Conservation (phyloP, 805 yeast species). For the Myxozyma monticola region DNA sequence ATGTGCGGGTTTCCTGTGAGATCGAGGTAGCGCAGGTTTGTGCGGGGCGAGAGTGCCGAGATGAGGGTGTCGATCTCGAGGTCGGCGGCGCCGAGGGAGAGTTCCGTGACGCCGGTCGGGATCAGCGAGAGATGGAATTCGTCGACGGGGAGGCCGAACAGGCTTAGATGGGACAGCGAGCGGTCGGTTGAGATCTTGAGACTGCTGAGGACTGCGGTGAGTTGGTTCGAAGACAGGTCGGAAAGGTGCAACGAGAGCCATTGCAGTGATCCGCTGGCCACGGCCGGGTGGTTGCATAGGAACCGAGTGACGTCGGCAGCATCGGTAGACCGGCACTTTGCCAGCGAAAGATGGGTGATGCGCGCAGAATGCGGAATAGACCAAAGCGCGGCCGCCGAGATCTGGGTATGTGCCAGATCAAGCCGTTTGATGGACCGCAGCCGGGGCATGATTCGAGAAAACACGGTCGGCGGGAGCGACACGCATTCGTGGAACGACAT, state of each 20-base stretch:
- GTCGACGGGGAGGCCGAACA: slow-evolving; percentile 65
- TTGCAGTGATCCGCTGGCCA: slow-evolving; percentile 41
- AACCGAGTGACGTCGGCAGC: slow-evolving; percentile 71
- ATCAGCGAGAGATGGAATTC: slow-evolving; percentile 39
- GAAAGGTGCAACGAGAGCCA: slow-evolving; percentile 70
- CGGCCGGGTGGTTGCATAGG: slow-evolving; percentile 68
- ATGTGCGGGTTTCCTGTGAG: slow-evolving; percentile 62
- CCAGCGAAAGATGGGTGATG: slow-evolving; percentile 70
- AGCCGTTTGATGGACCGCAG: slow-evolving; percentile 59
- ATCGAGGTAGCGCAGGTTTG: slow-evolving; percentile 57
- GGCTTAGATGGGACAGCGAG: slow-evolving; percentile 51
- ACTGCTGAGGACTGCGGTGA: slow-evolving; percentile 51
- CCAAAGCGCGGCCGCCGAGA: slow-evolving; percentile 61
- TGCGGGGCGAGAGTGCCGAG: slow-evolving; percentile 30
- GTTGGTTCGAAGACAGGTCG: slow-evolving; percentile 50
- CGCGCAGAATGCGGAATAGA: slow-evolving; percentile 57
- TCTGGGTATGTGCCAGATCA: slow-evolving; percentile 79
- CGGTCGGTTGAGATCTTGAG: slow-evolving; percentile 37
- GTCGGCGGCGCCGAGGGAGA: slow-evolving; percentile 39
- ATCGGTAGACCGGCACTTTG: slow-evolving; percentile 39
- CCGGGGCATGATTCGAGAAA: slow-evolving; percentile 58
- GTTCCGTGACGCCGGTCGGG: slow-evolving; percentile 34
- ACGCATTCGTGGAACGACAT: slow-evolving; percentile 88
- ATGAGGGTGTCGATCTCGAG: slow-evolving; percentile 34
- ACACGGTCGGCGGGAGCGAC: slow-evolving; percentile 60